Percentiles rank a stretch among this genome's conserved stretches.
Evolutionary conservation across 805 yeast species (phyloP).

Genomic region (Scheffersomyces amazonensis): DNA sequence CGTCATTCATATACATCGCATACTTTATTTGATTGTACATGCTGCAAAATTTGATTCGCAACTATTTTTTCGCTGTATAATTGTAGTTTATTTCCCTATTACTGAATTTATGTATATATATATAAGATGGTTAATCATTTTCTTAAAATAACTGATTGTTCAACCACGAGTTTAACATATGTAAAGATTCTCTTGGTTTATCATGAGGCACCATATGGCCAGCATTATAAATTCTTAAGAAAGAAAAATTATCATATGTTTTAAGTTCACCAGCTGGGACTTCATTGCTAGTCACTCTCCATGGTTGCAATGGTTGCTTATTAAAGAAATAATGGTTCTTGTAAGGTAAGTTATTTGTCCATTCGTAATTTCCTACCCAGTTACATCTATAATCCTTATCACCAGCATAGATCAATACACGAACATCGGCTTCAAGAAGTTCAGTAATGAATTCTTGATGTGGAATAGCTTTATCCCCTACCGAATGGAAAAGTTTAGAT

Average conservation of each 20-base stretch:
- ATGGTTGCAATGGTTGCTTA: constrained; percentile 27
- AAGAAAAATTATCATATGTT: constrained; percentile 29
- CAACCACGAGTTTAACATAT: constrained; percentile 81
- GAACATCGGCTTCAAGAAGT: constrained; percentile 51
- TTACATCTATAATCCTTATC: constrained; percentile 90
- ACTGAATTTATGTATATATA: not conserved
- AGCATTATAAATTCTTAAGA: constrained; percentile 32
- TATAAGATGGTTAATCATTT: constrained; percentile 1
- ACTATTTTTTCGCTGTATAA: too few relatives aligned
- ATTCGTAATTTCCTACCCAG: constrained; percentile 82
- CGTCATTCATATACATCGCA: too few relatives aligned
- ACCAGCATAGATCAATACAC: constrained; percentile 85
- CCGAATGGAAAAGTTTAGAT: constrained; percentile 17
- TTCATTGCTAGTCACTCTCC: constrained; percentile 18
- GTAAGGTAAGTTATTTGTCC: constrained; percentile 24
- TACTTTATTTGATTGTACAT: too few relatives aligned
- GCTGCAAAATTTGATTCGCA: too few relatives aligned
- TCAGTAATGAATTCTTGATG: constrained; percentile 54
- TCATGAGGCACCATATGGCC: constrained; percentile 42
- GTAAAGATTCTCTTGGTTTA: constrained; percentile 57
- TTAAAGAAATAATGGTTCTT: constrained; percentile 13
- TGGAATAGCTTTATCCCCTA: constrained; percentile 62
- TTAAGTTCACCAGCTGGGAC: constrained; percentile 28
- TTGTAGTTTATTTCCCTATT: not conserved
- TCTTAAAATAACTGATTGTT: not conserved